Conservation (phyloP, 352 stramenopile species). For the Hyaloperonospora brassicae region DNA sequence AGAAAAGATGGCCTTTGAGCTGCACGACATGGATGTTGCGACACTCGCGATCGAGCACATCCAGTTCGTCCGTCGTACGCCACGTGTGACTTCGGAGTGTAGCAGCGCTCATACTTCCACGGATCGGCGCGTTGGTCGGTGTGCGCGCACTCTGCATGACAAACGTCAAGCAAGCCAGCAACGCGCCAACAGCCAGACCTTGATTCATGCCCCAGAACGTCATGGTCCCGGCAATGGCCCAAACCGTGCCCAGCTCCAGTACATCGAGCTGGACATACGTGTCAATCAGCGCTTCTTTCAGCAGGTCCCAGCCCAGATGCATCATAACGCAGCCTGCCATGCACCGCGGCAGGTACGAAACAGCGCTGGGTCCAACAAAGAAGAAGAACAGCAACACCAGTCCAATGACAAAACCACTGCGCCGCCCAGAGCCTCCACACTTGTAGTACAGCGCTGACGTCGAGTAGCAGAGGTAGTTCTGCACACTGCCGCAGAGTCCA, state of each 20-base stretch:
- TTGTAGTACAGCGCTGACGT: constrained; percentile 86
- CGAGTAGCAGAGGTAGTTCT: constrained; percentile 89
- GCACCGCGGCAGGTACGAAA: constrained; percentile 84
- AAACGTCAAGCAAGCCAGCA: constrained; percentile 87
- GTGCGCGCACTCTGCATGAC: constrained; percentile 80
- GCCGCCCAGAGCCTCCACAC: constrained; percentile 66
- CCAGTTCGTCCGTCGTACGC: constrained; percentile 72
- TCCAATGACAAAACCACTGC: constrained; percentile 55
- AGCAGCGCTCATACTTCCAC: constrained; percentile 87
- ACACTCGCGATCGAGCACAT: constrained; percentile 64
- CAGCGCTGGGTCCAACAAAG: constrained; percentile 77
- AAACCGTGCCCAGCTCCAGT: constrained; percentile 88
- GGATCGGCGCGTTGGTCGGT: constrained; percentile 81
- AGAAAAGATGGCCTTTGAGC: constrained; percentile 80
- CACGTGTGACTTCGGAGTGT: constrained; percentile 78
- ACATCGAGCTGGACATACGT: constrained; percentile 83
- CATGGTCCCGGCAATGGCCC: constrained; percentile 87
- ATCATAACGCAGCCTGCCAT: constrained; percentile 91
- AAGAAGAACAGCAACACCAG: constrained; percentile 81
- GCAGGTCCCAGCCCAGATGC: constrained; percentile 87
- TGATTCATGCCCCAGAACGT: constrained; percentile 90
- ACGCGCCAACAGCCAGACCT: constrained; percentile 76
- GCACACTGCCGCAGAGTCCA: constrained; percentile 80
- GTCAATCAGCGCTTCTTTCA: constrained; percentile 85
- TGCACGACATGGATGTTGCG: constrained; percentile 77